Evolutionary conservation across 257 asterid species (phyloP).

Genomic region (Hygrophila difformis): DNA sequence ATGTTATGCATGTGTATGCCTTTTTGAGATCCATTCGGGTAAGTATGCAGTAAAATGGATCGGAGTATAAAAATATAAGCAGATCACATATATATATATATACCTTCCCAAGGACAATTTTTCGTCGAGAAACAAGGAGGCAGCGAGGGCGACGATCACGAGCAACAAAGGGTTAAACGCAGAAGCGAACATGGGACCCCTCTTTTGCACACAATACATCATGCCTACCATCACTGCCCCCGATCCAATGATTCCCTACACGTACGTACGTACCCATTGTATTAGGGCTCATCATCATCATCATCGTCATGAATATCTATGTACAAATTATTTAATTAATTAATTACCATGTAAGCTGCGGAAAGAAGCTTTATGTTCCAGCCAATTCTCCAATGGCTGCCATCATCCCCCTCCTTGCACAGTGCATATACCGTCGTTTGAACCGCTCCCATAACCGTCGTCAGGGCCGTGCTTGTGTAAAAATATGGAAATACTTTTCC

Average conservation of each 20-base stretch:
- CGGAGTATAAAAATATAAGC: not conserved
- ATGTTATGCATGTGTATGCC: too few relatives aligned
- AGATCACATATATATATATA: not conserved
- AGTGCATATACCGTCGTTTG: slow-evolving; percentile 50
- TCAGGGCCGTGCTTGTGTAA: slow-evolving; percentile 63
- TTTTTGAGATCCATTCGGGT: too few relatives aligned
- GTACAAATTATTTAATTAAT: too few relatives aligned
- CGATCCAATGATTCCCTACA: slow-evolving; percentile 50
- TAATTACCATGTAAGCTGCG: slow-evolving; percentile 49
- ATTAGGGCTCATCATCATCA: too few relatives aligned
- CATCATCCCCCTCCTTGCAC: slow-evolving; percentile 32
- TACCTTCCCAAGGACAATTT: slow-evolving; percentile 50
- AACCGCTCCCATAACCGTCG: slow-evolving; percentile 42
- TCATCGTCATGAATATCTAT: too few relatives aligned
- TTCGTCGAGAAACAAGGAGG: slow-evolving; percentile 45
- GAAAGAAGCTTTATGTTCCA: slow-evolving; percentile 48
- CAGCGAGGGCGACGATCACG: slow-evolving; percentile 49
- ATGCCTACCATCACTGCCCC: slow-evolving; percentile 34
- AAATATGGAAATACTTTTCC: slow-evolving; percentile 49
- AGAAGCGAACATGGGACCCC: slow-evolving; percentile 52
- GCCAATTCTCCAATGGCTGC: slow-evolving; percentile 60
- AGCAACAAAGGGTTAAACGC: slow-evolving; percentile 45
- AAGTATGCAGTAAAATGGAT: too few relatives aligned
- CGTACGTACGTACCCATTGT: too few relatives aligned
- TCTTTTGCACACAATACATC: slow-evolving; percentile 44